Evolutionary conservation across 345 rosid genomes (phyloP).

Genomic region (Hibiscus trionum): DNA sequence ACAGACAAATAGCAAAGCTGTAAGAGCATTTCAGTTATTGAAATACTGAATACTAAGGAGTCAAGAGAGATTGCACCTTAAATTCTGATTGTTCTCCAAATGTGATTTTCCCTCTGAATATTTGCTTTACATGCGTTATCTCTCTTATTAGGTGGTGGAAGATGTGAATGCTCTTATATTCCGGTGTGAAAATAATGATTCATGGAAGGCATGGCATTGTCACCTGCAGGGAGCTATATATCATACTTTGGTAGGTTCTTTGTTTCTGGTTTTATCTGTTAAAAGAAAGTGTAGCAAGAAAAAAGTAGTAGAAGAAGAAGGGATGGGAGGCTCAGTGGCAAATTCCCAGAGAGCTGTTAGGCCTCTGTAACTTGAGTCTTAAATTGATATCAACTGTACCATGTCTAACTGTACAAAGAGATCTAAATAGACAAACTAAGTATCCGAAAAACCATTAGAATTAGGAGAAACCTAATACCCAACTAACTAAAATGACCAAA

Average conservation of each 20-base stretch:
- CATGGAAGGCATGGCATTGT: constrained; percentile 64
- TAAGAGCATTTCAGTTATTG: constrained; percentile 1
- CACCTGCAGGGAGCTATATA: constrained; percentile 85
- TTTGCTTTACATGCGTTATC: constrained; percentile 12
- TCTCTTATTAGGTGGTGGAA: constrained; percentile 54
- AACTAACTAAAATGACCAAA: too few species aligned
- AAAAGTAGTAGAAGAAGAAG: neutral
- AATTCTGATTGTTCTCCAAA: neutral
- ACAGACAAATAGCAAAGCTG: constrained; percentile 53
- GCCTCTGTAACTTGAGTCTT: neutral
- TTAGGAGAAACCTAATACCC: too few species aligned
- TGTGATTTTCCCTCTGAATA: constrained; percentile 1
- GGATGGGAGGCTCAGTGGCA: neutral
- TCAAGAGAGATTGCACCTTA: neutral
- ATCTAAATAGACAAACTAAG: neutral
- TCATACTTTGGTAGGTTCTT: constrained; percentile 61
- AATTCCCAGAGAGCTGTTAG: neutral
- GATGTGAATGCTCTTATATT: constrained; percentile 67
- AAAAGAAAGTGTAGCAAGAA: neutral
- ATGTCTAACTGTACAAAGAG: neutral
- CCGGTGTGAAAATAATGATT: constrained; percentile 62
- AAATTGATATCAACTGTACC: neutral
- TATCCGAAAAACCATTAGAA: too few species aligned
- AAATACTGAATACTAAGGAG: constrained; percentile 1
- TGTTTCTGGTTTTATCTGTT: neutral